Evolutionary conservation across 129 eudicot species (phyloP).

Genomic region (Heracleum sosnowskyi): DNA sequence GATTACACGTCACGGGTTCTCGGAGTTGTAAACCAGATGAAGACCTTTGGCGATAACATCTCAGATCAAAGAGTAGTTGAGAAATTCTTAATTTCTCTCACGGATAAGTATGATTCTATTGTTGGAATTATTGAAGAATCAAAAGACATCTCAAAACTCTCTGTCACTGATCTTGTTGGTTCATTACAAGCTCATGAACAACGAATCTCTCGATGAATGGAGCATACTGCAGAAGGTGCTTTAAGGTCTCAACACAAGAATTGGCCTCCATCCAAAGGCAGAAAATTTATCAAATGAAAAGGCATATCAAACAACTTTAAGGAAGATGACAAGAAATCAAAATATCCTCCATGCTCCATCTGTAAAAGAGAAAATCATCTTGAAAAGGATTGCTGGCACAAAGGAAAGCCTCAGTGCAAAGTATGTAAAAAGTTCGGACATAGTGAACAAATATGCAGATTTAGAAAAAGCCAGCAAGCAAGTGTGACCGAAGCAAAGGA

Average conservation of each 20-base stretch:
- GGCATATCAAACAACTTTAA: not conserved
- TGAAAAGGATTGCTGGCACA: constrained; percentile 2
- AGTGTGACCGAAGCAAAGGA: not conserved
- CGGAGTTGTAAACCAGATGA: not conserved
- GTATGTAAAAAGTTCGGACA: not conserved
- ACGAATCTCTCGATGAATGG: not conserved
- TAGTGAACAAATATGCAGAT: not conserved
- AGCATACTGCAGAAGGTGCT: not conserved
- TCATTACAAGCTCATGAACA: constrained; percentile 3
- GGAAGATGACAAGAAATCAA: not conserved
- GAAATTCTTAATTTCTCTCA: not conserved
- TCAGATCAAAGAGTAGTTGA: not conserved
- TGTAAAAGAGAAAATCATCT: constrained; percentile 6
- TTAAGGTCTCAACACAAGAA: not conserved
- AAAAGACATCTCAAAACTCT: constrained; percentile 2
- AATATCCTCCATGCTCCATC: not conserved
- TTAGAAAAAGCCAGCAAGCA: constrained; percentile 6
- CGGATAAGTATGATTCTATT: not conserved
- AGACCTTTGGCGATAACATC: too few relatives aligned
- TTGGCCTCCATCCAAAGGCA: too few relatives aligned
- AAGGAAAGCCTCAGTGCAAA: constrained; percentile 12
- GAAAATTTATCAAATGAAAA: not conserved
- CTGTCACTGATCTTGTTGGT: constrained; percentile 3
- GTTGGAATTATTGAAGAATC: not conserved
- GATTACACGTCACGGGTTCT: not conserved